Evolutionary conservation across 2,329 filamentous ascomycete genomes (phyloP).

Genomic region (Sporothrix protearum): DNA sequence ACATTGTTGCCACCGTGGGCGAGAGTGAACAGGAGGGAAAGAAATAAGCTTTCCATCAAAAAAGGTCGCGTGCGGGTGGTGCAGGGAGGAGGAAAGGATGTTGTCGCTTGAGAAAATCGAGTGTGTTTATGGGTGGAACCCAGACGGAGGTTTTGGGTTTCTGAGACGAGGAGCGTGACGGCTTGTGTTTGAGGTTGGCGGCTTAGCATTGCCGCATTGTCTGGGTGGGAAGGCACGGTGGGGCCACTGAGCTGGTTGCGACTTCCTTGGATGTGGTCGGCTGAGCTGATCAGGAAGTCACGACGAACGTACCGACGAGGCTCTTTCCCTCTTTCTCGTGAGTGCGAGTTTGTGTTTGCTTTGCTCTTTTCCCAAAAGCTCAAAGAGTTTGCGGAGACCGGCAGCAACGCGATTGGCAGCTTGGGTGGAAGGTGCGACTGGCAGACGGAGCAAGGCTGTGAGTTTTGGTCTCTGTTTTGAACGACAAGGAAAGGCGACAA

Average conservation of each 20-base stretch:
- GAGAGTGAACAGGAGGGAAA: background rate
- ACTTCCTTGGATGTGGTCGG: background rate
- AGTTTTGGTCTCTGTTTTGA: background rate
- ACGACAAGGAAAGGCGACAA: background rate
- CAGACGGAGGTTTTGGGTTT: slow-evolving; percentile 13
- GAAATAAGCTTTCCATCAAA: slow-evolving; percentile 16
- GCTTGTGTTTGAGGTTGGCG: slow-evolving; percentile 32
- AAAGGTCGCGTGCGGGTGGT: background rate
- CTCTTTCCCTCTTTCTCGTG: background rate
- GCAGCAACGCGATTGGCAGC: slow-evolving; percentile 1
- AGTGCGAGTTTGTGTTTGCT: background rate
- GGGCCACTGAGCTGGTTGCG: background rate
- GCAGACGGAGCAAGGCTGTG: background rate
- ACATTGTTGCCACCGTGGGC: background rate
- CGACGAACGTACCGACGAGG: background rate
- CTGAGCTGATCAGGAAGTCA: background rate
- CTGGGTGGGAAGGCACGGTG: background rate
- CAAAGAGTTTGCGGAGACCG: background rate
- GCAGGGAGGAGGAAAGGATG: background rate
- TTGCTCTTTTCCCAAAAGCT: slow-evolving; percentile 4
- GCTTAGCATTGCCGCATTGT: background rate
- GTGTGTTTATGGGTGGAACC: background rate
- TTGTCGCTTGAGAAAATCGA: background rate
- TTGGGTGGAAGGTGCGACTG: background rate
- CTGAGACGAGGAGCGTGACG: slow-evolving; percentile 36